A percentile compares a stretch with the other conserved stretches of the same genome.
phyloP scores from a whole-genome alignment of 257 asterid species.

The Fraxinus excelsior region DNA sequence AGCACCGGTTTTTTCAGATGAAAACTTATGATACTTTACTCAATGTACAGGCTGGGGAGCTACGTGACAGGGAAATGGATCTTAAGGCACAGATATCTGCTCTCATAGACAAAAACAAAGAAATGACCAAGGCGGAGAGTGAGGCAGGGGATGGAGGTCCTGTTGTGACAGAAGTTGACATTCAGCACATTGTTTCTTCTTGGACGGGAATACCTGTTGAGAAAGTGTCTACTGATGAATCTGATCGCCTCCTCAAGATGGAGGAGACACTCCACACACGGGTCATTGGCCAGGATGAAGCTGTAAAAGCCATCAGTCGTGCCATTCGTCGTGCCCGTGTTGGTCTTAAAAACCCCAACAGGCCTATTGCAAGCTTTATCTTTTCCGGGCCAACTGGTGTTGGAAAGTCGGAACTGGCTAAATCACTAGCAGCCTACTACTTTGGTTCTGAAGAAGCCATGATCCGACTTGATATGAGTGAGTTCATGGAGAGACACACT shows the following conservation, averaged over 20 bases:
- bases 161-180: constrained; percentile 83
- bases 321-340: constrained; percentile 89
- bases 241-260: constrained; percentile 95
- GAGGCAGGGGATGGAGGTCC: constrained; percentile 93
- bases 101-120: constrained; percentile 85
- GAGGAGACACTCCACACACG: constrained; percentile 84
- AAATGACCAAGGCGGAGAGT: constrained; percentile 83
- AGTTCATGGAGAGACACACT: constrained; percentile 86
- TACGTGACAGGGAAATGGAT: constrained; percentile 98
- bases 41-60: constrained; percentile 76
- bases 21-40: not conserved
- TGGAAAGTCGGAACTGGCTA: constrained; percentile 83
- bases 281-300: constrained; percentile 82
- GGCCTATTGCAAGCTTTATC: constrained; percentile 88
- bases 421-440: constrained; percentile 73
- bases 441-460: constrained; percentile 84
- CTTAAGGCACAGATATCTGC: constrained; percentile 88
- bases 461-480: constrained; percentile 91
- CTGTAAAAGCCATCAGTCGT: constrained; percentile 70
- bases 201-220: constrained; percentile 99
- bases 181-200: constrained; percentile 89
- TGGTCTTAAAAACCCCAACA: constrained; percentile 75
- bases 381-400: constrained; percentile 93
- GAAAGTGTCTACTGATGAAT: constrained; percentile 89
- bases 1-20: too few relatives aligned